Percentiles rank a stretch among this genome's conserved stretches.
Evolutionary conservation across 1,284 basidiomycete genomes (phyloP).

Genomic region (Trametes versicolor): DNA sequence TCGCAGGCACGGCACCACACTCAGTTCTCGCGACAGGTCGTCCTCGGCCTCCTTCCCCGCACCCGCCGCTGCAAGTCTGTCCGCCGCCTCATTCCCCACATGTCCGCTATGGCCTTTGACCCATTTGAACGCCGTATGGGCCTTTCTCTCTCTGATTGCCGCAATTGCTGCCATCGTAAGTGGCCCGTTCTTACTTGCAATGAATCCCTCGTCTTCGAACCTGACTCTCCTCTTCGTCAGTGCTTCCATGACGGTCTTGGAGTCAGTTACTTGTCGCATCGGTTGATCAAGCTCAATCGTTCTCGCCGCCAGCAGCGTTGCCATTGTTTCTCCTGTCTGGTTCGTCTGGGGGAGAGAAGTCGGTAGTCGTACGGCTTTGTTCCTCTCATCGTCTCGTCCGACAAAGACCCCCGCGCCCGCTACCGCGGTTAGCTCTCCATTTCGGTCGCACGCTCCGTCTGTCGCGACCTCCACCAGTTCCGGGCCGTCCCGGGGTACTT

Average conservation of each 20-base stretch:
- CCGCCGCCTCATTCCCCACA: constrained; percentile 40
- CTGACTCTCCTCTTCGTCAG: constrained; percentile 3
- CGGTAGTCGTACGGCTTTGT: constrained; percentile 15
- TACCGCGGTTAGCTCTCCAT: constrained; percentile 25
- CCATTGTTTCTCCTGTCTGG: constrained; percentile 28
- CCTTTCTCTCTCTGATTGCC: constrained; percentile 27
- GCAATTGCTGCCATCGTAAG: constrained; percentile 10
- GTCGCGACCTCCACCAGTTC: constrained; percentile 38
- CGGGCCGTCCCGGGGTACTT: accelerated
- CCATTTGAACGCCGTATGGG: constrained; percentile 37
- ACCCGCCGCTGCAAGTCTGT: constrained; percentile 36
- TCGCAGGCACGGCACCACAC: background rate
- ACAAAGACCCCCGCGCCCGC: constrained; percentile 31
- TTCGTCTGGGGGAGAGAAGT: constrained; percentile 16
- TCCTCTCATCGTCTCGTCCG: background rate
- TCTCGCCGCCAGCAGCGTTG: background rate
- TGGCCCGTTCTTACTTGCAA: background rate
- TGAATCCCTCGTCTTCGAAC: constrained; percentile 25
- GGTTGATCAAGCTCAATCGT: accelerated
- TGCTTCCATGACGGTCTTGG: constrained; percentile 8
- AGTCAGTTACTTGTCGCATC: constrained; percentile 19
- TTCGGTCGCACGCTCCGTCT: constrained; percentile 41
- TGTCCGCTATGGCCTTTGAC: constrained; percentile 42
- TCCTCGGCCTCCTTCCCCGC: constrained; percentile 15
- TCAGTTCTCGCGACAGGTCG: background rate